Percentiles rank a stretch among this genome's conserved stretches.
Conservation (phyloP, 495 filamentous ascomycete genomes). For the Mytilinidion resinicola region DNA sequence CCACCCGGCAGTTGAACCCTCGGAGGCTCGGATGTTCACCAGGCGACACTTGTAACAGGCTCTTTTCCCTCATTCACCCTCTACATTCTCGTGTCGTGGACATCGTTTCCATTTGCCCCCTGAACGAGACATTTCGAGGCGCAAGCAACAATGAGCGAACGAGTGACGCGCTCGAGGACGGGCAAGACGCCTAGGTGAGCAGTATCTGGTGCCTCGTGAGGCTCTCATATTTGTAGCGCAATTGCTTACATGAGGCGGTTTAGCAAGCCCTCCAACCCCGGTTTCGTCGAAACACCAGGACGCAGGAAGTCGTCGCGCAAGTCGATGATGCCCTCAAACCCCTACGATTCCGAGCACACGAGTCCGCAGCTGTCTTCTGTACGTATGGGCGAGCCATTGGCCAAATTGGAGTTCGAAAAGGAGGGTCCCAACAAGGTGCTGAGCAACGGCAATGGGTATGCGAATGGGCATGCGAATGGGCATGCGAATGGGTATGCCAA, state of each 20-base stretch:
- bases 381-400: slow-evolving; percentile 4
- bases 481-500: slow-evolving; percentile 17
- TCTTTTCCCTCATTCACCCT: no score
- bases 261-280: slow-evolving; percentile 38
- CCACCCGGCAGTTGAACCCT: no score
- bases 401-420: neutral
- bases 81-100: no score
- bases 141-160: slow-evolving; percentile 18
- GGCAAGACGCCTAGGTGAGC: slow-evolving; percentile 39
- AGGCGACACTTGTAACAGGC: no score
- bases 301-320: slow-evolving; percentile 31
- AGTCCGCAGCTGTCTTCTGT: neutral
- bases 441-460: slow-evolving; percentile 7
- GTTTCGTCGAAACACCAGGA: slow-evolving; percentile 42
- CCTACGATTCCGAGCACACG: slow-evolving; percentile 20
- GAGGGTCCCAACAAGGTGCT: neutral
- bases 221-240: neutral
- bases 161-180: slow-evolving; percentile 37
- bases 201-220: neutral
- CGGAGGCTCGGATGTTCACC: no score
- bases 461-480: slow-evolving; percentile 20
- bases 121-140: neutral
- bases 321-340: slow-evolving; percentile 19
- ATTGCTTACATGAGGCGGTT: neutral
- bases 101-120: no score